phyloP scores from a whole-genome alignment of 179 eudicot species.

The Beta lomatogona region DNA sequence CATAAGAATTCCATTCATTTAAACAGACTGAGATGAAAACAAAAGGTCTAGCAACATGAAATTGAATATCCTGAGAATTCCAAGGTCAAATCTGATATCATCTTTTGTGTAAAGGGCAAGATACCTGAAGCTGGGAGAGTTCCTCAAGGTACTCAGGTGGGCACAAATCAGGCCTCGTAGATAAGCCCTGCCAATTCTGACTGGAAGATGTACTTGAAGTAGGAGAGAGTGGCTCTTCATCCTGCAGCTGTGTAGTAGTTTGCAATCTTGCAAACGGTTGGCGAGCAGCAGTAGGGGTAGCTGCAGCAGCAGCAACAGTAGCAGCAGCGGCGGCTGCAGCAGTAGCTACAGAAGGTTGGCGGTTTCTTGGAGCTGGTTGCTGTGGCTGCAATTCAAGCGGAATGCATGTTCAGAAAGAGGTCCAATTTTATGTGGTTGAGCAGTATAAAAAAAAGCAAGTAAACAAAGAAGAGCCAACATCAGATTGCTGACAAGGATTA shows the following conservation, averaged over 20 bases:
- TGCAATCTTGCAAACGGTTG: background rate
- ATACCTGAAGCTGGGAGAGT: no score
- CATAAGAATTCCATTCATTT: no score
- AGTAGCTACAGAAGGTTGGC: conserved; percentile 20
- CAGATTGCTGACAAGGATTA: conserved; percentile 8
- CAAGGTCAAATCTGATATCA: no score
- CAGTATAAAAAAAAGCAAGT: background rate
- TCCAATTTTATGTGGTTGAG: background rate
- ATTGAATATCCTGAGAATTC: no score
- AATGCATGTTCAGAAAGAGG: background rate
- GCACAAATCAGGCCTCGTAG: no score
- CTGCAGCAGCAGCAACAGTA: background rate
- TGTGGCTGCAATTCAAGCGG: conserved; percentile 38
- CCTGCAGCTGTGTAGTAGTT: conserved; percentile 20
- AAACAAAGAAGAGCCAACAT: background rate
- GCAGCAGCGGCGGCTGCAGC: background rate
- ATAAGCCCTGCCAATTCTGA: conserved; percentile 22
- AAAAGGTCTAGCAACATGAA: no score
- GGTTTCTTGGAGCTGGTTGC: conserved; percentile 44
- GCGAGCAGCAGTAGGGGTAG: background rate
- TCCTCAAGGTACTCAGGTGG: no score
- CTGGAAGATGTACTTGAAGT: conserved; percentile 51
- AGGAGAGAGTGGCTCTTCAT: conserved; percentile 54
- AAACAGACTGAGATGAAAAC: no score
- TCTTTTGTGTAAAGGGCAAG: no score